Evolutionary conservation across 1,139 yeast genomes (phyloP).

Genomic region (Groenewaldozyma auringiensis): DNA sequence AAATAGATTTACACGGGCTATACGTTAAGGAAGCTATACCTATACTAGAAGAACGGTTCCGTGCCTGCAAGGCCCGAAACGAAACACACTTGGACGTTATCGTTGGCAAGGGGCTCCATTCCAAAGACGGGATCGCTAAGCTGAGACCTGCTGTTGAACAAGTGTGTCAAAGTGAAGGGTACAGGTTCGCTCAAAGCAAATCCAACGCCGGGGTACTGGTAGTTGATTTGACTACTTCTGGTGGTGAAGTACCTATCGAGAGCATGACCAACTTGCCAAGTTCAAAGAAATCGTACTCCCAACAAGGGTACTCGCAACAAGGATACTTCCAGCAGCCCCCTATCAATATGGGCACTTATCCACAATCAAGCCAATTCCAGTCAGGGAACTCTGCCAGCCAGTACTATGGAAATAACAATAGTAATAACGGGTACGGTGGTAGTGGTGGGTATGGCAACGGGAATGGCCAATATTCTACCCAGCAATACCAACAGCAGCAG

Average conservation of each 20-base stretch:
- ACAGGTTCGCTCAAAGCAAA: constrained; percentile 54
- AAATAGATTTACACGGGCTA: constrained; percentile 89
- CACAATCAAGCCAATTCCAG: too few species aligned
- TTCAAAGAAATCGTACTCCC: constrained; percentile 6
- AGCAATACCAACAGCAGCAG: constrained; percentile 14
- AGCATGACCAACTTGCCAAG: constrained; percentile 12
- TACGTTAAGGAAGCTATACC: constrained; percentile 82
- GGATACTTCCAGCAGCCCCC: constrained; percentile 12
- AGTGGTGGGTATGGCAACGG: constrained; percentile 9
- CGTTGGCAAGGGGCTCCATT: constrained; percentile 93
- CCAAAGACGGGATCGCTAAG: constrained; percentile 74
- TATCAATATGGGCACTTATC: constrained; percentile 13
- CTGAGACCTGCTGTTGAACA: constrained; percentile 83
- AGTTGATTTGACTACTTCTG: constrained; percentile 50
- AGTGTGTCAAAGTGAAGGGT: constrained; percentile 57
- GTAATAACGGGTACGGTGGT: constrained; percentile 21
- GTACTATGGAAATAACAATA: constrained; percentile 12
- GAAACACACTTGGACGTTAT: constrained; percentile 54
- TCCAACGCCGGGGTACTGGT: constrained; percentile 75
- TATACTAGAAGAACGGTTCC: constrained; percentile 63
- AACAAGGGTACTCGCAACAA: constrained; percentile 11
- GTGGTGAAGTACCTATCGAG: constrained; percentile 24
- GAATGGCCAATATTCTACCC: too few species aligned
- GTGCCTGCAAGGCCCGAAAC: constrained; percentile 52
- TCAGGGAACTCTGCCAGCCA: too few species aligned